Percentiles rank a stretch among this genome's conserved stretches.
Evolutionary conservation across 192 early-diverging fungal species (phyloP).

Genomic region (Thamnidium elegans): DNA sequence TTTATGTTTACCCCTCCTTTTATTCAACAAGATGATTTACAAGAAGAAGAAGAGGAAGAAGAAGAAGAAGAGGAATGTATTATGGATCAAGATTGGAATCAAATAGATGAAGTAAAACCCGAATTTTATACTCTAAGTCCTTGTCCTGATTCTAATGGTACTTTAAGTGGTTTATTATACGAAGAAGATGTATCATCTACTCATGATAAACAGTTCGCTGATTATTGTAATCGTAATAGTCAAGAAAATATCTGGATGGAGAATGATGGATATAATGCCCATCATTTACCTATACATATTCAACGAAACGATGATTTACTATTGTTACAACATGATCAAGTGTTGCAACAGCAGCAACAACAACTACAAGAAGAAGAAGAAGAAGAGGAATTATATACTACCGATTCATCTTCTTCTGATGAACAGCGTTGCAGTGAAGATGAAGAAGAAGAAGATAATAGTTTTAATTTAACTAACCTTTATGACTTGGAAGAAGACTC

Average conservation of each 20-base stretch:
- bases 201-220: no score
- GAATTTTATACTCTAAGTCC: conserved; percentile 5
- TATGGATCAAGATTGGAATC: no score
- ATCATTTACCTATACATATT: background rate
- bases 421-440: conserved; percentile 2
- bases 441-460: background rate
- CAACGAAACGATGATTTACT: background rate
- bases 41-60: background rate
- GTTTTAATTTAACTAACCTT: background rate
- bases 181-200: background rate
- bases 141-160: conserved; percentile 15
- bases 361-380: background rate
- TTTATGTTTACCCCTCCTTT: conserved; percentile 37
- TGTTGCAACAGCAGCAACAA: background rate
- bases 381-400: conserved; percentile 2
- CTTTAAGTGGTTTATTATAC: no score
- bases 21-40: background rate
- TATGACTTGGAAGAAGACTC: background rate
- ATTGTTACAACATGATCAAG: background rate
- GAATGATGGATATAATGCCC: background rate
- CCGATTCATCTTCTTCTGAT: background rate
- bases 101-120: background rate
- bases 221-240: background rate
- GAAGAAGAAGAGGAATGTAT: no score
- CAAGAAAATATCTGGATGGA: conserved; percentile 8